Percentiles rank a stretch among this genome's conserved stretches.
Conservation (phyloP, 805 yeast genomes). For the Millerozyma acaciae region DNA sequence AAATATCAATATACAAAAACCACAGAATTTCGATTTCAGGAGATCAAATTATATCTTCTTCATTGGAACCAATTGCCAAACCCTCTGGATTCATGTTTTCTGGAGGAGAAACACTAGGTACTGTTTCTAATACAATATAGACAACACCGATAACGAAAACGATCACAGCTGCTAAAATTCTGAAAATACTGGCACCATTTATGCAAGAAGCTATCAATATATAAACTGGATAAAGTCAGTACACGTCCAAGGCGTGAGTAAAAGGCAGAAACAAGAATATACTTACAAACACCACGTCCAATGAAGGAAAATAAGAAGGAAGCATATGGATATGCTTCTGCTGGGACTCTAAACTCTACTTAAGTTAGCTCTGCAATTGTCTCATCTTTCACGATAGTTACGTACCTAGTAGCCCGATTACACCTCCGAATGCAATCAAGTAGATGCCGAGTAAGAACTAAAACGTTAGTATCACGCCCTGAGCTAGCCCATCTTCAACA, state of each 20-base stretch:
- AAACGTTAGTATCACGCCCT: slow-evolving; percentile 16
- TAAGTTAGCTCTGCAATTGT: background rate
- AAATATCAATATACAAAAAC: too few species aligned
- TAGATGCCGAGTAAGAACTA: slow-evolving; percentile 58
- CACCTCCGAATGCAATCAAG: slow-evolving; percentile 50
- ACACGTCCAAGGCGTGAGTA: background rate
- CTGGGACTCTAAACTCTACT: slow-evolving; percentile 50
- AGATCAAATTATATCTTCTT: slow-evolving; percentile 34
- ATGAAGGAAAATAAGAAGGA: slow-evolving; percentile 66
- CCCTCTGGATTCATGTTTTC: slow-evolving; percentile 65
- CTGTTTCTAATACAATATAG: slow-evolving; percentile 60
- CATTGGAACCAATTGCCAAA: slow-evolving; percentile 32
- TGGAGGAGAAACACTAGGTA: slow-evolving; percentile 76
- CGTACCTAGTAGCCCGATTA: slow-evolving; percentile 48
- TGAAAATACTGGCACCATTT: slow-evolving; percentile 50
- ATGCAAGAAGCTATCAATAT: slow-evolving; percentile 35
- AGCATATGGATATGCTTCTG: slow-evolving; percentile 60
- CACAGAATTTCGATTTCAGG: background rate
- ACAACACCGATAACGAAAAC: slow-evolving; percentile 59
- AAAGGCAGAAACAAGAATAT: slow-evolving; percentile 11
- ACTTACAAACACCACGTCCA: slow-evolving; percentile 70
- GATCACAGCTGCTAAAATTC: slow-evolving; percentile 55
- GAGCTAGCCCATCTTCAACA: too few species aligned
- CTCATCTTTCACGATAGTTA: too few species aligned
- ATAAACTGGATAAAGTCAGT: slow-evolving; percentile 30